Evolutionary conservation across 2,329 filamentous ascomycete species (phyloP).

Genomic region (Colletotrichum sojae): DNA sequence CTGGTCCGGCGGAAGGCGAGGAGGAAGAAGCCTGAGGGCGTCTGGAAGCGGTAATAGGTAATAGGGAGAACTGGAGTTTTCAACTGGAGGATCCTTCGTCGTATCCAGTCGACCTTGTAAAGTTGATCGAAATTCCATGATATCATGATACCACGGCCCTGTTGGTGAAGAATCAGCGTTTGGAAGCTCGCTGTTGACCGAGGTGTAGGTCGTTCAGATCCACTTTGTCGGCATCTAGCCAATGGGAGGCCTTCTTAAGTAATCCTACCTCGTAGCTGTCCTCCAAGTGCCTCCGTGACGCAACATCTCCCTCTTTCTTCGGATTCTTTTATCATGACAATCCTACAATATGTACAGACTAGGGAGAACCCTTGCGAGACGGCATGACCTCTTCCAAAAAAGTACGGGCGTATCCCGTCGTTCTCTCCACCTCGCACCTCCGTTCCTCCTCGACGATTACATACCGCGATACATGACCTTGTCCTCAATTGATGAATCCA

Average conservation of each 20-base stretch:
- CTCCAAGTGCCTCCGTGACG: slow-evolving; percentile 19
- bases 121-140: no score
- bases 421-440: slow-evolving; percentile 68
- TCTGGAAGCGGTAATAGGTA: no score
- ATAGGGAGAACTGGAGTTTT: neutral
- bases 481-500: slow-evolving; percentile 76
- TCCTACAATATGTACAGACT: slow-evolving; percentile 20
- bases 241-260: slow-evolving; percentile 22
- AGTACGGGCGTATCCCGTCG: slow-evolving; percentile 24
- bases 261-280: slow-evolving; percentile 14
- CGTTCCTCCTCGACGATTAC: slow-evolving; percentile 82
- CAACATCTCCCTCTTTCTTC: slow-evolving; percentile 10
- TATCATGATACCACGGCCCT: no score
- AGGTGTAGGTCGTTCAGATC: neutral
- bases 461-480: slow-evolving; percentile 80
- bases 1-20: neutral
- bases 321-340: neutral
- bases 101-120: neutral
- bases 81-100: neutral
- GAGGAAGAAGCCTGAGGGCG: neutral
- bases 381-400: neutral
- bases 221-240: slow-evolving; percentile 1
- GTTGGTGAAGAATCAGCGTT: neutral
- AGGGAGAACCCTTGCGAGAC: neutral
- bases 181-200: neutral